phyloP scores from a whole-genome alignment of 148 eudicot species.

The Cornus florida region DNA sequence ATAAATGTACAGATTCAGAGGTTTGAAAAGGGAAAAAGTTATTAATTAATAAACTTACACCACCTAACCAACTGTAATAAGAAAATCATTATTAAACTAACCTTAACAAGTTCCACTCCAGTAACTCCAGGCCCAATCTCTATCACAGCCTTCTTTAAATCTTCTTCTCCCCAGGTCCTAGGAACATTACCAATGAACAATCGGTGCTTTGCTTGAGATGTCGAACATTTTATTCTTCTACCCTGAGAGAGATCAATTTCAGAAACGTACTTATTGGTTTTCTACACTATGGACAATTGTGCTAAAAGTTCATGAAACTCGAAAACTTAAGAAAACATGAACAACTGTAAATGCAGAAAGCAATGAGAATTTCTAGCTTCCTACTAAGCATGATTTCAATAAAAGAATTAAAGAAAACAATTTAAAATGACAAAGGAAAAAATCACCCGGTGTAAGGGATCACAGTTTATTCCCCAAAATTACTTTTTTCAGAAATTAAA shows the following conservation, averaged over 20 bases:
- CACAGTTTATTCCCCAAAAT: no score
- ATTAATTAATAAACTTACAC: background rate
- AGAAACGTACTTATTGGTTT: background rate
- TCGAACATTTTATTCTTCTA: conserved; percentile 76
- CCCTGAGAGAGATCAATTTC: conserved; percentile 47
- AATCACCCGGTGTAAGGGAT: no score
- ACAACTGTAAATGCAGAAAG: no score
- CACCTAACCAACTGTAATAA: no score
- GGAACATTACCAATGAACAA: conserved; percentile 91
- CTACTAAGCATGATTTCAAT: no score
- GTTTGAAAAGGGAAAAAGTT: background rate
- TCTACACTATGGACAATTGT: background rate
- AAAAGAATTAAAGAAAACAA: no score
- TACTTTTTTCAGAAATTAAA: no score
- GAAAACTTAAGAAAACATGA: no score
- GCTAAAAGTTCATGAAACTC: background rate
- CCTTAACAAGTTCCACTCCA: conserved; percentile 79
- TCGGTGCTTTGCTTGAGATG: conserved; percentile 90
- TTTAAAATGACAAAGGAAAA: no score
- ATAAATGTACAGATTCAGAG: no score
- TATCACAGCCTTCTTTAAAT: conserved; percentile 60
- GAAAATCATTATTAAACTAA: conserved; percentile 14
- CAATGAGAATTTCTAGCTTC: no score
- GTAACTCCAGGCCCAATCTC: conserved; percentile 84
- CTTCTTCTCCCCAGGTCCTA: conserved; percentile 69